phyloP scores from a whole-genome alignment of 257 asterid species.

The Solanum piurae region DNA sequence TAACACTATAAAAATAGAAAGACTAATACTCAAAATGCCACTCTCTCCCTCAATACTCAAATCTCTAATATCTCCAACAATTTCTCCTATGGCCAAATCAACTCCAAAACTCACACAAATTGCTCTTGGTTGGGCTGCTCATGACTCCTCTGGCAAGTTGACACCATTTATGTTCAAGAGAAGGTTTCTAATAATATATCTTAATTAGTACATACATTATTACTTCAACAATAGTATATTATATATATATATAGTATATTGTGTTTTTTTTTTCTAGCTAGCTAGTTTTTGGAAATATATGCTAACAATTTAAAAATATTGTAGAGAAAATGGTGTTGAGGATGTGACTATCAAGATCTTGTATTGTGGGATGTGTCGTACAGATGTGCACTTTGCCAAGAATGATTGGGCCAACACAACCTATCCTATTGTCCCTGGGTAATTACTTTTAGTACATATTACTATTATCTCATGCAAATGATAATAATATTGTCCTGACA shows the following conservation, averaged over 20 bases:
- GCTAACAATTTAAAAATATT: neutral
- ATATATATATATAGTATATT: too few relatives aligned
- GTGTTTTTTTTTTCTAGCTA: too few relatives aligned
- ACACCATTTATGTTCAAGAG: constrained; percentile 5
- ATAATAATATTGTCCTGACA: too few relatives aligned
- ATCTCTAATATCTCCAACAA: neutral
- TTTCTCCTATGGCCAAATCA: neutral
- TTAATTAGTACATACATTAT: neutral
- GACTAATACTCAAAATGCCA: neutral
- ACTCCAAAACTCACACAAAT: neutral
- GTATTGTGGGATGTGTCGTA: constrained; percentile 11
- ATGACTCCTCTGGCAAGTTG: neutral
- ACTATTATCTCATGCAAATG: too few relatives aligned
- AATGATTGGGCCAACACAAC: constrained; percentile 3
- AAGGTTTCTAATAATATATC: neutral
- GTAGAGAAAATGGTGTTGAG: constrained; percentile 3
- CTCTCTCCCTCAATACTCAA: neutral
- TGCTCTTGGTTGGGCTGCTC: constrained; percentile 12
- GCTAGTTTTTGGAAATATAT: neutral
- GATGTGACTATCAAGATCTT: constrained; percentile 7
- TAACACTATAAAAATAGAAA: neutral
- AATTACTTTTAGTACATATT: neutral
- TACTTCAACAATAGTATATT: neutral
- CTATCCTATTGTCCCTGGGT: constrained; percentile 17
- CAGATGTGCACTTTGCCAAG: constrained; percentile 9